phyloP scores from a whole-genome alignment of 768 basidiomycete genomes.

The Coprinellus micaceus region DNA sequence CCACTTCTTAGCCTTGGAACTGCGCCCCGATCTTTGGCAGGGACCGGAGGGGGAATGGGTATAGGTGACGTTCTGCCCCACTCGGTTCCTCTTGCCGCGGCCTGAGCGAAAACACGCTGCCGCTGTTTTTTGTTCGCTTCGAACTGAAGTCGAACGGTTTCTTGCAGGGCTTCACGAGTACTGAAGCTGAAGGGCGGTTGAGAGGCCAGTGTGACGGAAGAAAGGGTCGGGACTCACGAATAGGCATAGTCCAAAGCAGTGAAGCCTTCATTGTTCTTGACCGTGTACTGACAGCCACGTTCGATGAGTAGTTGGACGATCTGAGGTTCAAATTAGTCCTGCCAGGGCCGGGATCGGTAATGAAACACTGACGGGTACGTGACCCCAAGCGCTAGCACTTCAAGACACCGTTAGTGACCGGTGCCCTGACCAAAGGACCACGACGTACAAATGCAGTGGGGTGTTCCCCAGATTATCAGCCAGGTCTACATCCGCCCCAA shows the following conservation, averaged over 20 bases:
- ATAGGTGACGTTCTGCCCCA: constrained; percentile 44
- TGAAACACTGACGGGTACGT: constrained; percentile 58
- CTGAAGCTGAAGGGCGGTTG: constrained; percentile 46
- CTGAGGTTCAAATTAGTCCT: constrained; percentile 27
- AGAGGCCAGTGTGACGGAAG: not conserved
- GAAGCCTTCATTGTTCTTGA: constrained; percentile 87
- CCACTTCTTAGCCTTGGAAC: constrained; percentile 69
- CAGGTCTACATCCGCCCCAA: constrained; percentile 86
- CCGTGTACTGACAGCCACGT: constrained; percentile 78
- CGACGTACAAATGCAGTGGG: constrained; percentile 77
- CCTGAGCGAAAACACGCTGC: constrained; percentile 68
- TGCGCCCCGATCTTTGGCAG: constrained; percentile 41
- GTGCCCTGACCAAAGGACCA: constrained; percentile 5
- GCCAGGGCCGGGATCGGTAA: not conserved
- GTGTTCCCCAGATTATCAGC: constrained; percentile 92
- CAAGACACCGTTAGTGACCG: constrained; percentile 9
- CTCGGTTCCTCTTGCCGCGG: constrained; percentile 63
- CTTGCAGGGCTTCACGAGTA: constrained; percentile 75
- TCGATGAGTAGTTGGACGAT: constrained; percentile 86
- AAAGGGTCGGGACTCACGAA: constrained; percentile 47
- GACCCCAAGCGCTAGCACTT: constrained; percentile 87
- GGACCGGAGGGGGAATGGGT: constrained; percentile 43
- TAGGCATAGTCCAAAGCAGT: constrained; percentile 93
- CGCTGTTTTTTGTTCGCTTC: constrained; percentile 78
- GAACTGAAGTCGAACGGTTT: constrained; percentile 73